Conservation (phyloP, 2,329 filamentous ascomycete genomes). For the Arthrocladium fulminans region DNA sequence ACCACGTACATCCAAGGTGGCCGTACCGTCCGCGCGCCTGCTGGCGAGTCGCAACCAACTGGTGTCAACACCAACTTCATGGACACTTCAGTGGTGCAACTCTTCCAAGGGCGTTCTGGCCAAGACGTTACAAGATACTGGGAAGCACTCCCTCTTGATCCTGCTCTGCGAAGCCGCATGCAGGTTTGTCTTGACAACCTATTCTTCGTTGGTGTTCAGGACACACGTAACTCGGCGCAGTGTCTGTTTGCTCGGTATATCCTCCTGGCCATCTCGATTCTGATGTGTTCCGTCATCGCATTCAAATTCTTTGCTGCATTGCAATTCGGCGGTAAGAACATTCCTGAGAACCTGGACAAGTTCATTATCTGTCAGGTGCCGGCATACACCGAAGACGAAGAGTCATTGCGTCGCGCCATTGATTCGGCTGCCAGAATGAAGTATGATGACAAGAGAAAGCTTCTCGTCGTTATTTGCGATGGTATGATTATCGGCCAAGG, state of each 20-base stretch:
- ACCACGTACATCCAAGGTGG: slow-evolving; percentile 74
- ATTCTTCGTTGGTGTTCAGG: slow-evolving; percentile 86
- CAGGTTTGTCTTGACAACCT: slow-evolving; percentile 80
- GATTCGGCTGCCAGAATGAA: slow-evolving; percentile 92
- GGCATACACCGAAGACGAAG: slow-evolving; percentile 96
- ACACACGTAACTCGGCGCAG: slow-evolving; percentile 75
- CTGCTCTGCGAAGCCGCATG: slow-evolving; percentile 57
- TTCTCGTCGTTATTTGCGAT: slow-evolving; percentile 85
- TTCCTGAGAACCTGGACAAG: slow-evolving; percentile 94
- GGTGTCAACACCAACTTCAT: slow-evolving; percentile 66
- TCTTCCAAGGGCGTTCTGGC: slow-evolving; percentile 71
- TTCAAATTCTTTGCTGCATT: slow-evolving; percentile 97
- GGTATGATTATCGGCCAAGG: slow-evolving; percentile 99
- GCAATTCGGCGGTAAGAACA: slow-evolving; percentile 83
- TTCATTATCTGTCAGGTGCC: slow-evolving; percentile 97
- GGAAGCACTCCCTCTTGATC: slow-evolving; percentile 57
- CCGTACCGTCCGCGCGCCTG: slow-evolving; percentile 51
- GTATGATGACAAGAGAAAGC: slow-evolving; percentile 97
- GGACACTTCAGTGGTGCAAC: slow-evolving; percentile 59
- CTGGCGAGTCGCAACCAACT: slow-evolving; percentile 43
- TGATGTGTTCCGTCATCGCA: slow-evolving; percentile 71
- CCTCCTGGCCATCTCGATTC: slow-evolving; percentile 70
- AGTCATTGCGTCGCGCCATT: slow-evolving; percentile 90
- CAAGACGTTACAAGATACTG: slow-evolving; percentile 76
- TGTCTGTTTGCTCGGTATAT: slow-evolving; percentile 89